Conservation (phyloP, 148 eudicot species). For the Rhododendron ovatum region DNA sequence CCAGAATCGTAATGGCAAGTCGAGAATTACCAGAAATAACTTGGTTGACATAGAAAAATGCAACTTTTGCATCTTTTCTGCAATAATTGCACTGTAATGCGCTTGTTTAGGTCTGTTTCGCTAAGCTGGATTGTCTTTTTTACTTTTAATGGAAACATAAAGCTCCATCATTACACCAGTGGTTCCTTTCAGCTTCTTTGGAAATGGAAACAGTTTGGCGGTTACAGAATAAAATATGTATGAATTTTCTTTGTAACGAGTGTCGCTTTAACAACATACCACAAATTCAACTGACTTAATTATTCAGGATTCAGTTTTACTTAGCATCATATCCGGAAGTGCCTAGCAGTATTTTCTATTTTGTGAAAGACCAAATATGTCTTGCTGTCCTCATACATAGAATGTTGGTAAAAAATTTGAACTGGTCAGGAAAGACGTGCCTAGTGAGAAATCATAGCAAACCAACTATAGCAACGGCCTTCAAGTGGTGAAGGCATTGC, state of each 20-base stretch:
- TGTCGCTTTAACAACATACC: not conserved
- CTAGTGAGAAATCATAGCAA: not conserved
- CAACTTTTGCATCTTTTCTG: not conserved
- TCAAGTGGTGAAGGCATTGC: not conserved
- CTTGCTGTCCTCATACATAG: not conserved
- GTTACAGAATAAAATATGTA: not conserved
- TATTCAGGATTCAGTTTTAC: not conserved
- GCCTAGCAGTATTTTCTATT: not conserved
- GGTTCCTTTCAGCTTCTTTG: not conserved
- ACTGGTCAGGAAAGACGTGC: not conserved
- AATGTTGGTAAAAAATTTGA: not conserved
- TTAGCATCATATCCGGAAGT: not conserved
- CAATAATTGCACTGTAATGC: not conserved
- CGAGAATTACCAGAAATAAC: not conserved
- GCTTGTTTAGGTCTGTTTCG: not conserved
- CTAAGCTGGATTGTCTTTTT: not conserved
- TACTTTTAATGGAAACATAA: not conserved
- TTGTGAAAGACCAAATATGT: not conserved
- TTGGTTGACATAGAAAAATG: not conserved
- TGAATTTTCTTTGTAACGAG: no score
- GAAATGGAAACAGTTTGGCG: not conserved
- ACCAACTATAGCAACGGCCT: not conserved
- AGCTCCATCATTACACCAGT: not conserved
- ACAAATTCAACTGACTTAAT: no score
- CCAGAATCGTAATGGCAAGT: not conserved